phyloP scores from a whole-genome alignment of 768 basidiomycete genomes.

The Tremella mesenterica region DNA sequence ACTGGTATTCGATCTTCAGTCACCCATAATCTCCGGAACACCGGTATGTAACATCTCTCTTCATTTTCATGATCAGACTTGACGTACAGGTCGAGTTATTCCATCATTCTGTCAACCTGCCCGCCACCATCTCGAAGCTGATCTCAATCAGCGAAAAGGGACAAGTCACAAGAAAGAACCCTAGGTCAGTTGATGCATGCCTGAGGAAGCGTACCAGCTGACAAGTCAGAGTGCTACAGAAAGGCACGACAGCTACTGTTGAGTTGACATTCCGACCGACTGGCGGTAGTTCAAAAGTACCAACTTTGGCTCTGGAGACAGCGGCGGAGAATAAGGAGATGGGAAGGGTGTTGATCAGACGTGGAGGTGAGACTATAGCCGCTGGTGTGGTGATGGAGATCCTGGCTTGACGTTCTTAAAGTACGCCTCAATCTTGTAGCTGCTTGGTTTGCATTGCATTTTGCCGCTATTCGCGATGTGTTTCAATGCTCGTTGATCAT shows the following conservation, averaged over 20 bases:
- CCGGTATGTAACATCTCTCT: constrained; percentile 56
- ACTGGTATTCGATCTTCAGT: constrained; percentile 83
- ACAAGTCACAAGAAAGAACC: constrained; percentile 62
- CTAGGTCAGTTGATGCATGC: constrained; percentile 54
- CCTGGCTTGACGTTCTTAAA: constrained; percentile 1
- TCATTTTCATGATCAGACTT: not conserved
- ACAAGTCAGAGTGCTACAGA: constrained; percentile 64
- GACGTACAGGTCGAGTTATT: constrained; percentile 71
- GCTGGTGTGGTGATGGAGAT: constrained; percentile 55
- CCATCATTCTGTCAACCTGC: constrained; percentile 86
- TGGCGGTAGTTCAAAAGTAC: constrained; percentile 50
- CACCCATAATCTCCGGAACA: constrained; percentile 79
- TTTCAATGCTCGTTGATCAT: too few relatives aligned
- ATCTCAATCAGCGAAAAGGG: constrained; percentile 76
- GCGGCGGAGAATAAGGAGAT: constrained; percentile 87
- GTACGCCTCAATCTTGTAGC: too few relatives aligned
- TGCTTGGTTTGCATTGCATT: too few relatives aligned
- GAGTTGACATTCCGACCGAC: constrained; percentile 65
- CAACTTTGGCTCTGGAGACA: constrained; percentile 74
- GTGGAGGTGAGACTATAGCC: constrained; percentile 87
- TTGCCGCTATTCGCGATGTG: too few relatives aligned
- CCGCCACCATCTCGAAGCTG: constrained; percentile 75
- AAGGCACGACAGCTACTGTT: constrained; percentile 73
- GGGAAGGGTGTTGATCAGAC: constrained; percentile 79
- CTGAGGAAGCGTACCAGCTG: not conserved